These are phyloP conservation scores for Pinus tabuliformis DNA, from an alignment of 75 land plant species.

Conservation along the genomic window DNA sequence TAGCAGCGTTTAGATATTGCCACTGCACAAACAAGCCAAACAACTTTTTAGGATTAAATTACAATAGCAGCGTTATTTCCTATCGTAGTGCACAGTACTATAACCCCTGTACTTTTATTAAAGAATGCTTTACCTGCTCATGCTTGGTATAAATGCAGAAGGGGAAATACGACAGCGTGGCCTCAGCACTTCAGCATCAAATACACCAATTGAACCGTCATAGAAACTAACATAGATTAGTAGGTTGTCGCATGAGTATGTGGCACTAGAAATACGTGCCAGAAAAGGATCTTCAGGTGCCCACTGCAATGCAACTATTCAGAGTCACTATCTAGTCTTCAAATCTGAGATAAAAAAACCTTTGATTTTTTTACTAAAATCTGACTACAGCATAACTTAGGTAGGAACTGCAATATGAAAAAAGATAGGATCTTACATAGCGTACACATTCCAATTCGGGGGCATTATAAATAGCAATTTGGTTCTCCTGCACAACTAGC, in stretches of 20 bases:
- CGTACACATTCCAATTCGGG: constrained; percentile 37
- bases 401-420: not conserved
- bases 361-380: too few relatives aligned
- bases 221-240: constrained; percentile 54
- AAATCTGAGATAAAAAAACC: too few relatives aligned
- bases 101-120: too few relatives aligned
- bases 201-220: constrained; percentile 58
- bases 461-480: constrained; percentile 63
- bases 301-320: constrained; percentile 22
- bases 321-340: too few relatives aligned
- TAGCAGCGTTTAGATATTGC: constrained; percentile 11
- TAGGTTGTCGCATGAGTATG: constrained; percentile 60
- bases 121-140: not conserved
- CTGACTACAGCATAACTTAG: too few relatives aligned
- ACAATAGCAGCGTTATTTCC: not conserved
- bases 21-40: constrained; percentile 14
- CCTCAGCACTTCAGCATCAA: constrained; percentile 49
- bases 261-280: constrained; percentile 57
- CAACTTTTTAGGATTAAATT: not conserved
- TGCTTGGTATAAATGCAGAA: constrained; percentile 33
- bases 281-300: constrained; percentile 35
- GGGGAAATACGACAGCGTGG: constrained; percentile 48
- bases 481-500: constrained; percentile 61
- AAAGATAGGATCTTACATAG: constrained; percentile 24
- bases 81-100: too few relatives aligned